These are phyloP conservation scores for Globisporangium sylvaticum DNA, from an alignment of 352 stramenopile species.

Conservation along the genomic window DNA sequence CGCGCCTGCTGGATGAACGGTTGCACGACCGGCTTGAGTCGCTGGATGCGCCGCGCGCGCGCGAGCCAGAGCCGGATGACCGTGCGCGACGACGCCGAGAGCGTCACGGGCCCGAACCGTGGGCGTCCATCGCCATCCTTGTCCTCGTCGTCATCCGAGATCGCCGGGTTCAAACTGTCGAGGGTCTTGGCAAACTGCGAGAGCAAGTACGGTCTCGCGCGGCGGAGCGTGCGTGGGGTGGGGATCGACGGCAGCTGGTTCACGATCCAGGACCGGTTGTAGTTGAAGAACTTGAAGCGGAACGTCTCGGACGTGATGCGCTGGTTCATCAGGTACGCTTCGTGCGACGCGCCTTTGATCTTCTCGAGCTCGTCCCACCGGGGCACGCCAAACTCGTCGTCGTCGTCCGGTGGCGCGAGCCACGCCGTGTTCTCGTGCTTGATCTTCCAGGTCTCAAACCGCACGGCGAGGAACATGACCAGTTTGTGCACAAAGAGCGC, in stretches of 20 bases:
- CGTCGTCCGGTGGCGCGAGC: slow-evolving; percentile 86
- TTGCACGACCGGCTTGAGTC: slow-evolving; percentile 87
- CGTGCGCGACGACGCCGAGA: slow-evolving; percentile 88
- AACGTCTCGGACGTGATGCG: slow-evolving; percentile 96
- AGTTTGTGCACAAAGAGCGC: slow-evolving; percentile 63
- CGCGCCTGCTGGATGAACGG: slow-evolving; percentile 88
- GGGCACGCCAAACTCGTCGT: slow-evolving; percentile 91
- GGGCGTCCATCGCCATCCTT: slow-evolving; percentile 56
- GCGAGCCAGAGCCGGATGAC: slow-evolving; percentile 93
- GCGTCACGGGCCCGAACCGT: slow-evolving; percentile 88
- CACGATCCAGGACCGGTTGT: slow-evolving; percentile 97
- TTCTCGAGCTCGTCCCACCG: slow-evolving; percentile 91
- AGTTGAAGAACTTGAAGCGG: slow-evolving; percentile 96
- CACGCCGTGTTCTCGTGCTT: slow-evolving; percentile 95
- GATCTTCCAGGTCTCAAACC: slow-evolving; percentile 93
- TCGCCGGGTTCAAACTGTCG: slow-evolving; percentile 91
- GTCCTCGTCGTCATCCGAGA: slow-evolving; percentile 92
- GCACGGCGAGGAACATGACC: slow-evolving; percentile 81
- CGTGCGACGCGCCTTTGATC: slow-evolving; percentile 92
- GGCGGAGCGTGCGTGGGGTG: slow-evolving; percentile 90
- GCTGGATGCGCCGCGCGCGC: slow-evolving; percentile 74
- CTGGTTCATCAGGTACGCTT: slow-evolving; percentile 97
- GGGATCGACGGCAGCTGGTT: slow-evolving; percentile 93
- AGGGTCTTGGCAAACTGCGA: slow-evolving; percentile 96
- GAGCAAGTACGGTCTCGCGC: slow-evolving; percentile 91